These are phyloP conservation scores for Lonicera japonica DNA, from an alignment of 129 eudicot species.

Conservation along the genomic window DNA sequence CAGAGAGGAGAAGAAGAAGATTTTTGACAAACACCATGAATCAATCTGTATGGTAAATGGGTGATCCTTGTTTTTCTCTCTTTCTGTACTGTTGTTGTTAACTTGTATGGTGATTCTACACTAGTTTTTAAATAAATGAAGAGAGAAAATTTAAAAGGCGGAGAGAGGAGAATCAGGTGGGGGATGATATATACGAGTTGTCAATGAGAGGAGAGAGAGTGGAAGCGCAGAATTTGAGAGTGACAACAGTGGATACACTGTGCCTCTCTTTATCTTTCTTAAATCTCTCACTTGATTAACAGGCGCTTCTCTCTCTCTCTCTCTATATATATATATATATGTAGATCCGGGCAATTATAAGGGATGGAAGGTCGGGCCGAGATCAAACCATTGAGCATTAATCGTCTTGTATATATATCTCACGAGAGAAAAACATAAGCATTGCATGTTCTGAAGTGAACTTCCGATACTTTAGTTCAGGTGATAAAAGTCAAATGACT, in stretches of 20 bases:
- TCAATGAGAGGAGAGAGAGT: conserved; percentile 30
- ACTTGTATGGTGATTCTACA: neutral
- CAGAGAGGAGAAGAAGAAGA: conserved; percentile 16
- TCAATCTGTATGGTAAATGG: conserved; percentile 7
- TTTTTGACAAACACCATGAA: conserved; percentile 13
- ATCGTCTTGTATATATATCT: too few relatives aligned
- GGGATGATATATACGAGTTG: conserved; percentile 45
- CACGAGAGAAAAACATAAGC: too few relatives aligned
- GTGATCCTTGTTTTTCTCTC: conserved; percentile 20
- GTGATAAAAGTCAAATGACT: too few relatives aligned
- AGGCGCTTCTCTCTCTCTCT: too few relatives aligned
- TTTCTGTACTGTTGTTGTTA: conserved; percentile 7
- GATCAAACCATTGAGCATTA: too few relatives aligned
- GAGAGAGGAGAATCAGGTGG: conserved; percentile 35
- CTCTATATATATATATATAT: too few relatives aligned
- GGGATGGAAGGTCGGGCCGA: too few relatives aligned
- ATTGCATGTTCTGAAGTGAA: too few relatives aligned
- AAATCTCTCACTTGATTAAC: neutral
- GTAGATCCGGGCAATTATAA: too few relatives aligned
- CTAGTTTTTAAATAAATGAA: conserved; percentile 18
- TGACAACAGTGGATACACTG: conserved; percentile 12
- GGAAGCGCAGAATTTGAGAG: conserved; percentile 53
- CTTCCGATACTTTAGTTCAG: too few relatives aligned
- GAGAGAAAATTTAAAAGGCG: conserved; percentile 11
- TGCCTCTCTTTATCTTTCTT: too few relatives aligned